A percentile compares a stretch with the other conserved stretches of the same genome.
phyloP scores from a whole-genome alignment of 352 stramenopile species.

The Globisporangium cederbergense region DNA sequence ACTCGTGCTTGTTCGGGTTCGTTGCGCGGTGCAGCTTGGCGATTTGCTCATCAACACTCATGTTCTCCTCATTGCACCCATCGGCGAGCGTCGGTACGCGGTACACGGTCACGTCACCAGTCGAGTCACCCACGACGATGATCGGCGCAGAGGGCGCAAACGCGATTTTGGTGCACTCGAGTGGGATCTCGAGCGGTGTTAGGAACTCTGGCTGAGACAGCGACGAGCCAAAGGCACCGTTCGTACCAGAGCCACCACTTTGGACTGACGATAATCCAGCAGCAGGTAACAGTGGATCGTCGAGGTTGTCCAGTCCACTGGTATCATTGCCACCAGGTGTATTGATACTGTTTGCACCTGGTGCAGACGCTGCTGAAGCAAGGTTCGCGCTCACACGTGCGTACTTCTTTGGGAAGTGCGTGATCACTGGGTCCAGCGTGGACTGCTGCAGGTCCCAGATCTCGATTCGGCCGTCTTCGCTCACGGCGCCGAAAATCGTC shows the following conservation, averaged over 20 bases:
- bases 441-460: conserved; percentile 89
- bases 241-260: not conserved
- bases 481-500: conserved; percentile 83
- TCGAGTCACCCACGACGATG: conserved; percentile 74
- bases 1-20: conserved; percentile 53
- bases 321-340: not conserved
- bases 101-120: conserved; percentile 72
- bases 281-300: not conserved
- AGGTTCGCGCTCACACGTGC: conserved; percentile 12
- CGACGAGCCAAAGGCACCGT: conserved; percentile 10
- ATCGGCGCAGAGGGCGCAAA: conserved; percentile 71
- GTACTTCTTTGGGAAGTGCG: conserved; percentile 66
- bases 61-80: conserved; percentile 12
- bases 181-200: conserved; percentile 30
- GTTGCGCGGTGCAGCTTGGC: conserved; percentile 47
- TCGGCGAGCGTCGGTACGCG: conserved; percentile 45
- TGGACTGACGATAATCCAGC: not conserved
- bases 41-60: conserved; percentile 50
- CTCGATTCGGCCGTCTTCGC: conserved; percentile 89
- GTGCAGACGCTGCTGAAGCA: conserved; percentile 3
- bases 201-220: conserved; percentile 13
- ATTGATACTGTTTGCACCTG: conserved; percentile 8
- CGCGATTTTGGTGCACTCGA: conserved; percentile 68
- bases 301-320: conserved; percentile 15
- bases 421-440: conserved; percentile 81